Conservation (phyloP, 2,329 filamentous ascomycete genomes). For the Fusarium proliferatum region DNA sequence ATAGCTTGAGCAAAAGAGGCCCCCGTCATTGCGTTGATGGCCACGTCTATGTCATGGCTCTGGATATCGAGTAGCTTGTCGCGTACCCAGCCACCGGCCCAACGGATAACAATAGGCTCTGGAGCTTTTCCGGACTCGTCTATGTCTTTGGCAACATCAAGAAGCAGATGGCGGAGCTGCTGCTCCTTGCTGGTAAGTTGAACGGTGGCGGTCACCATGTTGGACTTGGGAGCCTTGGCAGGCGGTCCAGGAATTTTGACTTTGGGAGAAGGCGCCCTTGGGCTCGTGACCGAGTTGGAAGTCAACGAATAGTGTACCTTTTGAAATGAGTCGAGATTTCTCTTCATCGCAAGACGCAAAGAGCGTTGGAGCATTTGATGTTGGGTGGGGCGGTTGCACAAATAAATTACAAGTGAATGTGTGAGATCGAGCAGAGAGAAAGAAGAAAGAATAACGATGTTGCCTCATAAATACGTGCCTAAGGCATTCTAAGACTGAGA, state of each 20-base stretch:
- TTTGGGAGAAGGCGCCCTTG: background rate
- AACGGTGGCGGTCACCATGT: slow-evolving; percentile 48
- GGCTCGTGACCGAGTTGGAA: background rate
- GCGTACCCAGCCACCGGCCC: slow-evolving; percentile 88
- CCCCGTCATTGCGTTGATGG: slow-evolving; percentile 88
- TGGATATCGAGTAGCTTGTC: slow-evolving; percentile 80
- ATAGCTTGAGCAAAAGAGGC: slow-evolving; percentile 78
- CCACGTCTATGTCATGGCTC: slow-evolving; percentile 86
- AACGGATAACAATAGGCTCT: slow-evolving; percentile 74
- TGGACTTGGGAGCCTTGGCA: background rate
- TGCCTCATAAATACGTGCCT: background rate
- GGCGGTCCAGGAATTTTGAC: background rate
- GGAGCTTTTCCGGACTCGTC: slow-evolving; percentile 60
- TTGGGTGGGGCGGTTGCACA: background rate
- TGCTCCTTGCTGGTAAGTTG: slow-evolving; percentile 76
- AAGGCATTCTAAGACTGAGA: background rate
- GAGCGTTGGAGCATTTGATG: background rate
- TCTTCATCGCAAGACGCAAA: slow-evolving; percentile 48
- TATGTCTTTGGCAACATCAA: slow-evolving; percentile 79
- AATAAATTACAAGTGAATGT: background rate
- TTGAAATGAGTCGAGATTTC: slow-evolving; percentile 48
- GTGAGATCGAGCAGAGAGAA: background rate
- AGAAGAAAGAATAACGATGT: background rate
- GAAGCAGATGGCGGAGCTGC: slow-evolving; percentile 78
- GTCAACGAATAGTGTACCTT: slow-evolving; percentile 27